Percentiles rank a stretch among this genome's conserved stretches.
These are phyloP conservation scores for Tremellales sp. DNA, from an alignment of 1,284 basidiomycete species.

Conservation along the genomic window DNA sequence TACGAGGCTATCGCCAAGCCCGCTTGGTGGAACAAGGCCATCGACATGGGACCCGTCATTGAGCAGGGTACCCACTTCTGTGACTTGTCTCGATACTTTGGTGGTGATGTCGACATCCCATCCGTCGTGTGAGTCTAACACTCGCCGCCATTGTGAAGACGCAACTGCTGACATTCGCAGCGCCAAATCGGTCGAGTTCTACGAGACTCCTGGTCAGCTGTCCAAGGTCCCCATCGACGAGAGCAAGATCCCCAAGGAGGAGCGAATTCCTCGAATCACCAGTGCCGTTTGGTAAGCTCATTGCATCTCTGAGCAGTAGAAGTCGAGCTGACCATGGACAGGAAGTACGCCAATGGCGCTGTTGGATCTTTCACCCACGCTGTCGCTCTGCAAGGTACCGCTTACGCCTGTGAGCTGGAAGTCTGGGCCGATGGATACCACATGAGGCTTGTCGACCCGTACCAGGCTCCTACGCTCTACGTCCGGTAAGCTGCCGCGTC, in stretches of 20 bases:
- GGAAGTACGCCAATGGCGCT: conserved; percentile 91
- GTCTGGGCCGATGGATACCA: conserved; percentile 83
- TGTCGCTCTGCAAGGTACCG: conserved; percentile 79
- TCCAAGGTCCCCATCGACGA: conserved; percentile 62
- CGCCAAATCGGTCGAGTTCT: conserved; percentile 84
- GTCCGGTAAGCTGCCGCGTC: conserved; percentile 60
- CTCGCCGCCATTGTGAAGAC: neutral
- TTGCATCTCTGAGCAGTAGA: conserved; percentile 4
- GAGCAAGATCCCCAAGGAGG: conserved; percentile 43
- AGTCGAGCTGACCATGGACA: conserved; percentile 13
- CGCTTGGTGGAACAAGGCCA: conserved; percentile 98
- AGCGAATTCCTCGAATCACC: conserved; percentile 49
- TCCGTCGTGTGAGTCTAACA: conserved; percentile 56
- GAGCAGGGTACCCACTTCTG: conserved; percentile 90
- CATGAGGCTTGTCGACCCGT: conserved; percentile 70
- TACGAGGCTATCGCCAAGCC: conserved; percentile 85
- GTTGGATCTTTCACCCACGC: conserved; percentile 85
- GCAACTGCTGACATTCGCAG: conserved; percentile 18
- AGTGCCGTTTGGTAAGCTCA: conserved; percentile 51
- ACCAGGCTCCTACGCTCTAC: conserved; percentile 67
- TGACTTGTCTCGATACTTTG: conserved; percentile 83
- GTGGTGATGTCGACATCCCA: conserved; percentile 87
- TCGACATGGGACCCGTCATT: conserved; percentile 73
- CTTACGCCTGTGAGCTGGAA: conserved; percentile 90
- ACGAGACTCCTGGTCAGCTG: conserved; percentile 82